Conservation (phyloP, 1,284 basidiomycete genomes). For the Pascua sp. region DNA sequence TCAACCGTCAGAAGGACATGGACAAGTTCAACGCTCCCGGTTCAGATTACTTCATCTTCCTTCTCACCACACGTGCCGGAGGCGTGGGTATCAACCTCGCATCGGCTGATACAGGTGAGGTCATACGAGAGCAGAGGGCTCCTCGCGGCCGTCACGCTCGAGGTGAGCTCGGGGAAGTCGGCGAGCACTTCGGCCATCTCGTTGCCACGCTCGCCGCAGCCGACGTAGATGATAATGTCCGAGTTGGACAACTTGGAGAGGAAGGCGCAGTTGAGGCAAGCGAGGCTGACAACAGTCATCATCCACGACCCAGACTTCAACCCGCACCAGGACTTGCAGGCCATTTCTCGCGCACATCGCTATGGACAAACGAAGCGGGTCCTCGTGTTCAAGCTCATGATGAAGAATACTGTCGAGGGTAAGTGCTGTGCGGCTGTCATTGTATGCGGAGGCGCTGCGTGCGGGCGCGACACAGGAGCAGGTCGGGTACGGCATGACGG, state of each 20-base stretch:
- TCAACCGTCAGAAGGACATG: slow-evolving; percentile 85
- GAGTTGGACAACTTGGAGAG: slow-evolving; percentile 99
- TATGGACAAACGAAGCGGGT: slow-evolving; percentile 54
- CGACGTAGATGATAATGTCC: slow-evolving; percentile 99
- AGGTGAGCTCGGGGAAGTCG: slow-evolving; percentile 96
- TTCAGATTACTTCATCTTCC: slow-evolving; percentile 84
- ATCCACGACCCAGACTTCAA: slow-evolving; percentile 93
- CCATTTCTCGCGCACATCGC: slow-evolving; percentile 79
- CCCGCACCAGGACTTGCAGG: slow-evolving; percentile 72
- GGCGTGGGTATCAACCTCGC: slow-evolving; percentile 89
- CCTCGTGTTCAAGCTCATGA: slow-evolving; percentile 86
- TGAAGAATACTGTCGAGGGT: slow-evolving; percentile 58
- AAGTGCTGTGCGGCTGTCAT: not conserved
- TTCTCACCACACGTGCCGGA: slow-evolving; percentile 90
- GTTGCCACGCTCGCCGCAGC: slow-evolving; percentile 55
- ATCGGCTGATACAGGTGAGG: slow-evolving; percentile 45
- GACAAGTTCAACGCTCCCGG: slow-evolving; percentile 84
- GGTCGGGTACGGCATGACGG: slow-evolving; percentile 60
- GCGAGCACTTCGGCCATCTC: slow-evolving; percentile 97
- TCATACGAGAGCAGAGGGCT: slow-evolving; percentile 55
- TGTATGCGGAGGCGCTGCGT: slow-evolving; percentile 47
- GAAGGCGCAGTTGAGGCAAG: no score
- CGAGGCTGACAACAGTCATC: slow-evolving; percentile 67
- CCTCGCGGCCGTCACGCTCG: slow-evolving; percentile 83
- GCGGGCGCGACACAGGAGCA: slow-evolving; percentile 58